These are phyloP conservation scores for Pestalotiopsis fici DNA, from an alignment of 2,329 filamentous ascomycete species.

Conservation along the genomic window DNA sequence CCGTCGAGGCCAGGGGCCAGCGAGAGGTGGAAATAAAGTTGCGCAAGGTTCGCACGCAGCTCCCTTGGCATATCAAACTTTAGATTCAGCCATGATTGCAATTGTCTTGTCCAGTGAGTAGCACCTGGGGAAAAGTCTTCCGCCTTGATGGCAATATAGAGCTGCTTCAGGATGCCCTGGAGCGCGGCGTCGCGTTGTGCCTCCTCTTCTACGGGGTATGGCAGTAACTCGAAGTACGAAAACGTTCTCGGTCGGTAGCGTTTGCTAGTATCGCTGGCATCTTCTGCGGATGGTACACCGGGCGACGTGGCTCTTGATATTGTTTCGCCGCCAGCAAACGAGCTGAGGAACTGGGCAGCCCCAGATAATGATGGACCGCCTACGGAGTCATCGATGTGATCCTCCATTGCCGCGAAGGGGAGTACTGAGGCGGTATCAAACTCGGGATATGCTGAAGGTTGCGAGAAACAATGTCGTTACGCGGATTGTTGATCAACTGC, in stretches of 20 bases:
- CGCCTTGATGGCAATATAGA: slow-evolving; percentile 88
- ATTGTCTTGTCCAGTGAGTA: slow-evolving; percentile 94
- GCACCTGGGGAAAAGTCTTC: slow-evolving; percentile 94
- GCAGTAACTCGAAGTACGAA: slow-evolving; percentile 87
- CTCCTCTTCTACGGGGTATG: slow-evolving; percentile 85
- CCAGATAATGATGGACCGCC: slow-evolving; percentile 35
- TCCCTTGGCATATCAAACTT: slow-evolving; percentile 95
- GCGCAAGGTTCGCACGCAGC: slow-evolving; percentile 80
- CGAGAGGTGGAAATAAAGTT: slow-evolving; percentile 91
- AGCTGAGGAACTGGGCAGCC: slow-evolving; percentile 37
- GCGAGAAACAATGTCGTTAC: background rate
- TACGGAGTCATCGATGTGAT: slow-evolving; percentile 33
- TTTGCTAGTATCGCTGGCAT: slow-evolving; percentile 53
- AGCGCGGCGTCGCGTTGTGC: slow-evolving; percentile 76
- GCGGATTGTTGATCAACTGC: background rate
- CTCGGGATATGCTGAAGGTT: background rate
- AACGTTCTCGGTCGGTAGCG: slow-evolving; percentile 87
- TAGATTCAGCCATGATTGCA: slow-evolving; percentile 90
- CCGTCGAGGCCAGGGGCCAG: slow-evolving; percentile 87
- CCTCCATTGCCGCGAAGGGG: slow-evolving; percentile 33
- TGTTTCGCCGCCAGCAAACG: slow-evolving; percentile 58
- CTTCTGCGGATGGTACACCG: slow-evolving; percentile 56
- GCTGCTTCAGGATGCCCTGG: slow-evolving; percentile 85
- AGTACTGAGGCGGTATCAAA: background rate
- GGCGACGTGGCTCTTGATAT: slow-evolving; percentile 87